phyloP scores from a whole-genome alignment of 1,284 basidiomycete species.

The Flammula alnicola region DNA sequence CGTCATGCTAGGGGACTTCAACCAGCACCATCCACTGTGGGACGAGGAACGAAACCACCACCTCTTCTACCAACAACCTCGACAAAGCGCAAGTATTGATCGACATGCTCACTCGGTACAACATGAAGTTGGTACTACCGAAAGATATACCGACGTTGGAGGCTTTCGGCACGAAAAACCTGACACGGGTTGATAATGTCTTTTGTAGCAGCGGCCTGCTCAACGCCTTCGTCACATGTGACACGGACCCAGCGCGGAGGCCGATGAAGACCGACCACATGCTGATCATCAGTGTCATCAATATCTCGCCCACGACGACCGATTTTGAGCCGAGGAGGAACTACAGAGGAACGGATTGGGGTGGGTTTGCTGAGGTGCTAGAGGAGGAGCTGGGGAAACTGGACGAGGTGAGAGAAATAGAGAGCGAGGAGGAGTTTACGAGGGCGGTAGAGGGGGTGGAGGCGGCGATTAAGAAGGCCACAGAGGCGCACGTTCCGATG shows the following conservation, averaged over 20 bases:
- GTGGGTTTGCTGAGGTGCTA: slow-evolving; percentile 14
- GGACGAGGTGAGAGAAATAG: neutral
- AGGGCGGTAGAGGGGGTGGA: slow-evolving; percentile 16
- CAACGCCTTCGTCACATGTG: slow-evolving; percentile 25
- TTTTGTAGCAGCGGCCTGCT: slow-evolving; percentile 24
- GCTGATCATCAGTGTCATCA: slow-evolving; percentile 28
- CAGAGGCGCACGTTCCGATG: slow-evolving; percentile 27
- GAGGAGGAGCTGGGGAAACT: neutral
- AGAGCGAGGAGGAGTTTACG: slow-evolving; percentile 14
- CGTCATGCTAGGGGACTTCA: slow-evolving; percentile 48
- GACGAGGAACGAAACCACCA: slow-evolving; percentile 37
- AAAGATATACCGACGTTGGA: slow-evolving; percentile 31
- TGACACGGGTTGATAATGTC: slow-evolving; percentile 36
- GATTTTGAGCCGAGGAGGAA: slow-evolving; percentile 13
- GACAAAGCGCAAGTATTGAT: slow-evolving; percentile 19
- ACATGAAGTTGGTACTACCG: slow-evolving; percentile 32
- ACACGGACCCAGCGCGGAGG: slow-evolving; percentile 14
- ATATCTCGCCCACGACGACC: slow-evolving; percentile 8
- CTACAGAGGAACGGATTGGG: slow-evolving; percentile 28
- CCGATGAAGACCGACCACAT: slow-evolving; percentile 34
- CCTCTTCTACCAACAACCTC: slow-evolving; percentile 32
- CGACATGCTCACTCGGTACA: slow-evolving; percentile 19
- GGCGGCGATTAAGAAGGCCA: slow-evolving; percentile 20
- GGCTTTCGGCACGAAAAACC: slow-evolving; percentile 22
- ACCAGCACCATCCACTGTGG: slow-evolving; percentile 51